These are phyloP conservation scores for Candida easanensis DNA, from an alignment of 805 yeast genomes.

Conservation along the genomic window DNA sequence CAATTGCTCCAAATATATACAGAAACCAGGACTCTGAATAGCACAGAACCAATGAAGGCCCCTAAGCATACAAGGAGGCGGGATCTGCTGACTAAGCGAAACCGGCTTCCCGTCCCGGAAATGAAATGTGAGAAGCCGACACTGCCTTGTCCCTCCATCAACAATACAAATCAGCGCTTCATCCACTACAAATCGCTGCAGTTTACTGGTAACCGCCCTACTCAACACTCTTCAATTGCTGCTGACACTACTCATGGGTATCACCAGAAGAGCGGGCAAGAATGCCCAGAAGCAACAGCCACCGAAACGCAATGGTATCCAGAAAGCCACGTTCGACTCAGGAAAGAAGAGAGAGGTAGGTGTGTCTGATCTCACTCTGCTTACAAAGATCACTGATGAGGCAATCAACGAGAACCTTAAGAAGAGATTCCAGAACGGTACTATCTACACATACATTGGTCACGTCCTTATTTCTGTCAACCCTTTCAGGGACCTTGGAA, in stretches of 20 bases:
- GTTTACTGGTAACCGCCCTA: neutral
- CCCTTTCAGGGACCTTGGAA: slow-evolving; percentile 95
- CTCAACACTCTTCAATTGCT: no score
- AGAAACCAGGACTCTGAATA: no score
- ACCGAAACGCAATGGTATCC: slow-evolving; percentile 56
- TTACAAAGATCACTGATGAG: slow-evolving; percentile 86
- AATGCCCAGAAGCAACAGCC: slow-evolving; percentile 47
- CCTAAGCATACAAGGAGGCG: no score
- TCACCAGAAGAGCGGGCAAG: slow-evolving; percentile 71
- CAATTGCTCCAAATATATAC: no score
- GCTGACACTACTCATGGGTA: slow-evolving; percentile 50
- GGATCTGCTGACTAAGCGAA: neutral
- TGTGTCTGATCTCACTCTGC: slow-evolving; percentile 87
- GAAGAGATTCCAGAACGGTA: slow-evolving; percentile 83
- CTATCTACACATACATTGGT: slow-evolving; percentile 91
- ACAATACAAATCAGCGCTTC: neutral
- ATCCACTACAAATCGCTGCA: neutral
- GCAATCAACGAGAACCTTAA: slow-evolving; percentile 88
- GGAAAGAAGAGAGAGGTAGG: slow-evolving; percentile 96
- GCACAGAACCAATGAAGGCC: no score
- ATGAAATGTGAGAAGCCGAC: neutral
- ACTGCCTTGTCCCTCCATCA: neutral
- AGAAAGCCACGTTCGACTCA: slow-evolving; percentile 88
- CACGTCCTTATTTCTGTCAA: slow-evolving; percentile 94
- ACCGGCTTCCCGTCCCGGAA: neutral